Evolutionary conservation across 2,329 filamentous ascomycete species (phyloP), one percentile per base, ranked within the genome.

Genomic region (Aspergillus japonicus): DNA sequence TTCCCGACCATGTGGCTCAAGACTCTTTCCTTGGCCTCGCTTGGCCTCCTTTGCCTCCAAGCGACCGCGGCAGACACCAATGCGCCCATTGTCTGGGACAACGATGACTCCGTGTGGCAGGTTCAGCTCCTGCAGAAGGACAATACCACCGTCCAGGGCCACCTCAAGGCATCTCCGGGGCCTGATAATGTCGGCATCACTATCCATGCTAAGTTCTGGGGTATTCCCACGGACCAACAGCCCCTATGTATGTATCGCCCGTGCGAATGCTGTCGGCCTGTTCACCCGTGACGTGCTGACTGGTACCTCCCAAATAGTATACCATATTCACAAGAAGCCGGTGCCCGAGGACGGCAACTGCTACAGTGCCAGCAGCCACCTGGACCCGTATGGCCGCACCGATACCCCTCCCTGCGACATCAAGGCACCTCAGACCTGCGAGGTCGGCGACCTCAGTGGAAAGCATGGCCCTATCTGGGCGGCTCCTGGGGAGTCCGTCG

Each of bases 381-480:
- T 92, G 12, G 89, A 93, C 69, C 90, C 90, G 19, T 90, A 82
- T 73, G 71, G 81, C 53, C 87, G 88, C 54, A 86, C 85, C 63
- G 85, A 91, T 69, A 75, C 75, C 1, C 79, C 86, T 4, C 68
- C 82, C 5, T 94, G 90, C 76, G 80, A 91, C 69, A 42, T 76
- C 11, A 66, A 71, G 10, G 70, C 77, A 6, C 87, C 87, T 7
- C 75, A 83, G 62, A 87, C 85, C 10, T 95, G 90, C 78, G 86
- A 94, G 76, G 85, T 90, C 11, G 90, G 91, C 64, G 90, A 94
- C 72, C 80, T 92, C 58, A 84, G 85, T 67, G 90, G 90, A 71
- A 94, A 94, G 78, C 80, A 89, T 68, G 89, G 89, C 62, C 81
- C 81, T 61, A 83, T 90, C 68, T 79, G 74, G 26, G 72, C 75